Evolutionary conservation across 768 basidiomycete species (phyloP).

Genomic region (Rhizopogon vesiculosus): DNA sequence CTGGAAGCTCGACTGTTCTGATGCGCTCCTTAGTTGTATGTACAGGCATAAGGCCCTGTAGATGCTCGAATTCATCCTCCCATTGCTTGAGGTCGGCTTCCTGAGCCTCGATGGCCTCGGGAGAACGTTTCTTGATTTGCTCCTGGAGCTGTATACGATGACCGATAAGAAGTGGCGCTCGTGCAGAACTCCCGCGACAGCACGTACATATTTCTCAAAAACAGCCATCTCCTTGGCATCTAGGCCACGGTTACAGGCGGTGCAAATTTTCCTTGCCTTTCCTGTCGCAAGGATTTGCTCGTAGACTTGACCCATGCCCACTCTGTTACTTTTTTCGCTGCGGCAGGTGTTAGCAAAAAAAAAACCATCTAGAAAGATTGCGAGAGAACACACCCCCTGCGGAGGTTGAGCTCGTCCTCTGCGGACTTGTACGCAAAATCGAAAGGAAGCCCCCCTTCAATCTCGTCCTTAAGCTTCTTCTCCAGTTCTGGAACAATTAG

Average conservation of each 20-base stretch:
- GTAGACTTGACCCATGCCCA: slow-evolving; percentile 45
- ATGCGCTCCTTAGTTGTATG: slow-evolving; percentile 53
- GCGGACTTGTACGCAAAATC: slow-evolving; percentile 45
- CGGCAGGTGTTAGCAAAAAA: neutral
- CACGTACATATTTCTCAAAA: slow-evolving; percentile 70
- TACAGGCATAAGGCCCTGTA: slow-evolving; percentile 57
- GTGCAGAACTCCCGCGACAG: neutral
- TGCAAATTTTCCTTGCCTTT: slow-evolving; percentile 62
- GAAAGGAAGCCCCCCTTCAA: slow-evolving; percentile 35
- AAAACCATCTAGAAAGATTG: neutral
- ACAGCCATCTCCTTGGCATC: slow-evolving; percentile 45
- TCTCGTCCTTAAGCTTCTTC: slow-evolving; percentile 35
- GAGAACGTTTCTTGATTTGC: slow-evolving; percentile 52
- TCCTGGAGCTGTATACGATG: slow-evolving; percentile 48
- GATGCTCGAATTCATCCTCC: slow-evolving; percentile 48
- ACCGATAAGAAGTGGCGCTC: neutral
- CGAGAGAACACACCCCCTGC: slow-evolving; percentile 13
- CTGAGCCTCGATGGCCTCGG: slow-evolving; percentile 36
- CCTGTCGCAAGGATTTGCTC: slow-evolving; percentile 52
- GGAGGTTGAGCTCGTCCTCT: slow-evolving; percentile 8
- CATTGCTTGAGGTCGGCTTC: slow-evolving; percentile 52
- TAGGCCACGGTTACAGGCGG: slow-evolving; percentile 71
- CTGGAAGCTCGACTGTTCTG: slow-evolving; percentile 58
- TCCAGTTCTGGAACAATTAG: slow-evolving; percentile 42
- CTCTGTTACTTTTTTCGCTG: slow-evolving; percentile 17